These are phyloP conservation scores for Aphanomyces invadans DNA, from an alignment of 352 stramenopile genomes.

Conservation along the genomic window DNA sequence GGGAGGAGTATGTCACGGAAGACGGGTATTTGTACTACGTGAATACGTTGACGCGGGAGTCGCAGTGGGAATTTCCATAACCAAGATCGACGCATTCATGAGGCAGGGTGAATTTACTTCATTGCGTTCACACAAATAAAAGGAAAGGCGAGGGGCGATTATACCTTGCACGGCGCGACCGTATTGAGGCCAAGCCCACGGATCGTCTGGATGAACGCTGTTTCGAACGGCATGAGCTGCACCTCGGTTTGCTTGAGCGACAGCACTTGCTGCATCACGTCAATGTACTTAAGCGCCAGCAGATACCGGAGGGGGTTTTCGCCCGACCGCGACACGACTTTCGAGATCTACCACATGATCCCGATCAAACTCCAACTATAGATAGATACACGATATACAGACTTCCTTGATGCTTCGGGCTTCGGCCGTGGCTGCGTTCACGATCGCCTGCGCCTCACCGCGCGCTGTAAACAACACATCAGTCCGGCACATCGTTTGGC, in stretches of 20 bases:
- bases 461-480: conserved; percentile 21
- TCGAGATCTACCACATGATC: conserved; percentile 25
- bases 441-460: conserved; percentile 33
- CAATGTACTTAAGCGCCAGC: conserved; percentile 38
- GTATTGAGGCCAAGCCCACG: conserved; percentile 30
- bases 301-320: conserved; percentile 34
- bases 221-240: conserved; percentile 30
- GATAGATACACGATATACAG: no score
- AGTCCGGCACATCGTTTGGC: no score
- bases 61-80: conserved; percentile 26
- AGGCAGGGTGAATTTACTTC: no score
- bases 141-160: no score
- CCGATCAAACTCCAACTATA: background rate
- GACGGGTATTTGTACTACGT: conserved; percentile 28
- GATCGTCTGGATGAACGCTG: conserved; percentile 29
- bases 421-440: conserved; percentile 32
- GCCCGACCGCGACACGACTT: conserved; percentile 25
- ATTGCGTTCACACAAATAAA: no score
- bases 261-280: conserved; percentile 29
- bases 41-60: conserved; percentile 21
- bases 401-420: conserved; percentile 28
- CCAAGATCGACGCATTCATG: no score
- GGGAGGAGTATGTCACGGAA: conserved; percentile 22
- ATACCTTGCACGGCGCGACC: conserved; percentile 11
- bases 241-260: conserved; percentile 25